Base-by-base conservation (phyloP, 331 rosid genomes). In the Acacia pycnantha region DNA sequence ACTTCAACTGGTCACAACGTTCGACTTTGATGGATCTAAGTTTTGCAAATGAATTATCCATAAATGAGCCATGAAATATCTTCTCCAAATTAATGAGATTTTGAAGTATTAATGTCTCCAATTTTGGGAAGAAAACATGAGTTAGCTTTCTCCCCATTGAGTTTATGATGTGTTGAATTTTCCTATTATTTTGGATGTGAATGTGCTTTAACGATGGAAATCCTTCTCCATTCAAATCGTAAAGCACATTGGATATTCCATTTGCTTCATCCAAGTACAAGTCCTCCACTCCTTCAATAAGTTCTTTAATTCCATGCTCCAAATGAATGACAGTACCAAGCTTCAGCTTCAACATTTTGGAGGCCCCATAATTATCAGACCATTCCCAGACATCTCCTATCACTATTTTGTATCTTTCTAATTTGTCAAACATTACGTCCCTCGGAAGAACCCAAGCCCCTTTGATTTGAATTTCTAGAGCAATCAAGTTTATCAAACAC, bases 381-480 rank as follows among this genome's bases (percentile, higher is more conserved):
- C 82, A 54, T 18, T 70, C 59, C 82, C 82, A 79, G 2, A 24
- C 61, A 10, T 79, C 70, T 56, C 82, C 82, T 6, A 79, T 27
- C 2, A 56, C 21, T 79, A 79, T 56, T 26, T 70, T 79, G 35
- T n/a, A 79, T 15, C 59, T 79, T 18, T 79, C 59, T 0, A 79
- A 35, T 8, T 79, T 79, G 13, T 18, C 33, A 70, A 70, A 54
- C 43, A 11, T 21, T 8, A 79, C 19, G 56, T 51, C 59, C 29
- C 14, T 79, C 5, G 70, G 31, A 5, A 64, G 48, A 10, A 77
- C 15, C n/a, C 3, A 15, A 26, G 70, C 48, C 12, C 43, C 82
- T 26, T 3, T 31, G n/a, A 70, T 70, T 35, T 79, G 69, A 40
- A 79, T 37, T 1, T 70, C 77, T 8, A 79, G 6, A 4, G 54